Evolutionary conservation across 1,139 yeast species (phyloP).

Genomic region (Oligophagozyma castellii): DNA sequence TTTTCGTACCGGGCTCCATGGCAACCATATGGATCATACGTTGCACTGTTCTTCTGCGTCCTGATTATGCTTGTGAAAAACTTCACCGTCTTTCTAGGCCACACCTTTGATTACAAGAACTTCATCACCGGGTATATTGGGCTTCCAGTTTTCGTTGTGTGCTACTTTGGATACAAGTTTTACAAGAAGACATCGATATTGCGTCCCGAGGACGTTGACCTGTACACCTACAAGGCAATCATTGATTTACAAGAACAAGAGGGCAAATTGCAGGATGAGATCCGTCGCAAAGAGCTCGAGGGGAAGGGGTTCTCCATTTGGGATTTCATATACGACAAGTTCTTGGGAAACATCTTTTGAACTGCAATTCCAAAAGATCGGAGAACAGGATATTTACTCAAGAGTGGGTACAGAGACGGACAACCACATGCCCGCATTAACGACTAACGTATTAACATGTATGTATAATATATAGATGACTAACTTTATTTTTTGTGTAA

Average conservation of each 20-base stretch:
- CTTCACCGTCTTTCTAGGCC: conserved; percentile 51
- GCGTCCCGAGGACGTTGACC: conserved; percentile 46
- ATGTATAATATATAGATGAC: too few species aligned
- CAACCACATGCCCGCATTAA: too few species aligned
- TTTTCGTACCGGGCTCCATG: conserved; percentile 52
- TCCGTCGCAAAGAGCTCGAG: conserved; percentile 30
- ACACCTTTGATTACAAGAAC: conserved; percentile 39
- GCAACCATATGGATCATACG: conserved; percentile 51
- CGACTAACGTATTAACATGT: too few species aligned
- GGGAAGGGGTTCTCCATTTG: conserved; percentile 28
- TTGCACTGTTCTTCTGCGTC: conserved; percentile 42
- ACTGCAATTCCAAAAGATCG: neutral
- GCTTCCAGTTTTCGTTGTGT: conserved; percentile 47
- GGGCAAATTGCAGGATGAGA: conserved; percentile 31
- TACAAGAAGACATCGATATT: conserved; percentile 38
- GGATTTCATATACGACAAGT: conserved; percentile 46
- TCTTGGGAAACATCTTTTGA: conserved; percentile 42
- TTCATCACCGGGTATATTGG: conserved; percentile 74
- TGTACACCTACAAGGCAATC: conserved; percentile 48
- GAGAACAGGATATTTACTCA: too few species aligned
- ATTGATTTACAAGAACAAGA: conserved; percentile 56
- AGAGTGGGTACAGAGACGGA: too few species aligned
- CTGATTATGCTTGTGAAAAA: conserved; percentile 56
- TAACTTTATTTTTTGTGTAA: too few species aligned
- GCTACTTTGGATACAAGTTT: conserved; percentile 47